Conservation (phyloP, 176 grass and related monocot genomes). For the Chloris gayana region DNA sequence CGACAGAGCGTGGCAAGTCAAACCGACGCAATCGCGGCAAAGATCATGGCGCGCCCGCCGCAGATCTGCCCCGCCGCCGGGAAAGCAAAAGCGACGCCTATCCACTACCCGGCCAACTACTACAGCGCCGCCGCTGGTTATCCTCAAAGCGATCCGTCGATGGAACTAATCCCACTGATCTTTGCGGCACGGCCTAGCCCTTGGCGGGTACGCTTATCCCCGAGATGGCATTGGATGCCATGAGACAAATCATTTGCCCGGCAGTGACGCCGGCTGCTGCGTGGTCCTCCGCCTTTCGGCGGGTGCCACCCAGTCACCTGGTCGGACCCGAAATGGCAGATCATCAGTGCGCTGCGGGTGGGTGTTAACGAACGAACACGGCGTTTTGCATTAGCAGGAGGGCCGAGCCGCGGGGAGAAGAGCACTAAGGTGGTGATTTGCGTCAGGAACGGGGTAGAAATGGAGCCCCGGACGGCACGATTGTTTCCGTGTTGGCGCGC, state of each 20-base stretch:
- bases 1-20: not conserved
- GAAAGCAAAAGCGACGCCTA: slow-evolving; percentile 32
- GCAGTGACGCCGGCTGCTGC: not conserved
- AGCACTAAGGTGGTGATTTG: too few species aligned
- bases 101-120: not conserved
- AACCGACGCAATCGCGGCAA: slow-evolving; percentile 45
- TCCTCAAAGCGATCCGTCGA: not conserved
- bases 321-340: not conserved
- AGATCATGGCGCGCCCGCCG: slow-evolving; percentile 26
- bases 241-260: not conserved
- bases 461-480: slow-evolving; percentile 1
- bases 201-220: not conserved
- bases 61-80: not conserved
- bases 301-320: not conserved
- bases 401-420: not conserved
- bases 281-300: not conserved
- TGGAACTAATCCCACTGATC: not conserved
- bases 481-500: too few species aligned
- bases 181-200: too few species aligned
- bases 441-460: not conserved
- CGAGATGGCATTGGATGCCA: not conserved
- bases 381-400: not conserved
- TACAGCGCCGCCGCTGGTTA: not conserved
- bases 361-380: not conserved
- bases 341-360: not conserved